A percentile compares a stretch with the other conserved stretches of the same genome.
Conservation (phyloP, 2,329 filamentous ascomycete species). For the Raffaelea deltoideospora region DNA sequence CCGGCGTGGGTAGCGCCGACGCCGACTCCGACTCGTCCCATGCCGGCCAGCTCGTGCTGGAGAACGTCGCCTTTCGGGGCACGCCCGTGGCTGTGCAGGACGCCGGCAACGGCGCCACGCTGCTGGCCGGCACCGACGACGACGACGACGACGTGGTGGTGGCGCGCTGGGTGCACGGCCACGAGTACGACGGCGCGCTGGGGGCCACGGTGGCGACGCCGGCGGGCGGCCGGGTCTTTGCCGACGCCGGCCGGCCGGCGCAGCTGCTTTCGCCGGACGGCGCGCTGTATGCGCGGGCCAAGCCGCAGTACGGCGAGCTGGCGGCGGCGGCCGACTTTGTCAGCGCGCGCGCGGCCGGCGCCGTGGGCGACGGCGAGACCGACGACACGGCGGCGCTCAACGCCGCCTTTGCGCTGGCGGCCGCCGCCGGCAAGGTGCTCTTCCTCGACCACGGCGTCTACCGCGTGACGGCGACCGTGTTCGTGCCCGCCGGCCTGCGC, state of each 20-base stretch:
- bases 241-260: slow-evolving; percentile 31
- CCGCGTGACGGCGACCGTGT: slow-evolving; percentile 38
- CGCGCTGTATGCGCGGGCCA: slow-evolving; percentile 49
- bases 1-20: slow-evolving; percentile 15
- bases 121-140: slow-evolving; percentile 30
- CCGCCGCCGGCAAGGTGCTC: slow-evolving; percentile 35
- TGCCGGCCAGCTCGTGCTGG: slow-evolving; percentile 26
- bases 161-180: slow-evolving; percentile 49
- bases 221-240: slow-evolving; percentile 27
- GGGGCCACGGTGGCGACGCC: slow-evolving; percentile 31
- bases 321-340: slow-evolving; percentile 43
- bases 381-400: slow-evolving; percentile 63
- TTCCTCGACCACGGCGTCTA: slow-evolving; percentile 50
- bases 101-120: slow-evolving; percentile 28
- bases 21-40: slow-evolving; percentile 16
- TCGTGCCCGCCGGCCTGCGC: slow-evolving; percentile 29
- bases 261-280: slow-evolving; percentile 32
- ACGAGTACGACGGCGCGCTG: no score
- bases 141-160: slow-evolving; percentile 19
- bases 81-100: slow-evolving; percentile 25
- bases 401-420: slow-evolving; percentile 31
- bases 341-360: slow-evolving; percentile 51
- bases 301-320: slow-evolving; percentile 55
- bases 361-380: slow-evolving; percentile 54
- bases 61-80: slow-evolving; percentile 28